phyloP scores from a whole-genome alignment of 177 flowering plant species.

The Tripterygium wilfordii region DNA sequence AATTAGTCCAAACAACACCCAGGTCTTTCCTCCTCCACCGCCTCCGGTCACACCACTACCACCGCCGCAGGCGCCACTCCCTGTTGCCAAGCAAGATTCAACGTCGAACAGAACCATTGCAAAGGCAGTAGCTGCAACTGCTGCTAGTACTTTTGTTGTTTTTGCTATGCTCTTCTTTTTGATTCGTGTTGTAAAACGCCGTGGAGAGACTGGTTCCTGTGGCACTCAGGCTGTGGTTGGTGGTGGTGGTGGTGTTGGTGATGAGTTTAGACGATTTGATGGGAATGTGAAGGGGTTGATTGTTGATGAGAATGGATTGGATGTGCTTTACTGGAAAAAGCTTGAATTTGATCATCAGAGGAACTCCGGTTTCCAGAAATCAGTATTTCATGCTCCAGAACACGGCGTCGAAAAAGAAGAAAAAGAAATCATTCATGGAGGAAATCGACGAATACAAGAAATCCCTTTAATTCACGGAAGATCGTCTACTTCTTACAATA shows the following conservation, averaged over 20 bases:
- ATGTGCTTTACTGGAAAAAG: slow-evolving; percentile 78
- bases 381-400: slow-evolving; percentile 12
- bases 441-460: slow-evolving; percentile 29
- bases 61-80: slow-evolving; percentile 1
- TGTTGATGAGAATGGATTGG: slow-evolving; percentile 87
- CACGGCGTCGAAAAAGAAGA: slow-evolving; percentile 13
- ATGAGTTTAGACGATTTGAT: slow-evolving; percentile 23
- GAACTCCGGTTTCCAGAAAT: slow-evolving; percentile 28
- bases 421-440: background rate
- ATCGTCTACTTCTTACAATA: slow-evolving; percentile 23
- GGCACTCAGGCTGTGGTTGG: background rate
- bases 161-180: slow-evolving; percentile 55
- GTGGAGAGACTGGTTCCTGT: background rate
- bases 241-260: slow-evolving; percentile 3
- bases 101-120: slow-evolving; percentile 22
- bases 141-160: slow-evolving; percentile 49
- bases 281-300: slow-evolving; percentile 64
- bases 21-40: background rate
- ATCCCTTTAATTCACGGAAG: slow-evolving; percentile 42
- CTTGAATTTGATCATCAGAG: slow-evolving; percentile 30
- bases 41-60: slow-evolving; percentile 2
- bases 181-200: too few species aligned
- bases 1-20: background rate
- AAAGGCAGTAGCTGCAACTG: slow-evolving; percentile 59
- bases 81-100: background rate